phyloP scores from a whole-genome alignment of 2,329 filamentous ascomycete genomes.

The Monilinia polystroma region DNA sequence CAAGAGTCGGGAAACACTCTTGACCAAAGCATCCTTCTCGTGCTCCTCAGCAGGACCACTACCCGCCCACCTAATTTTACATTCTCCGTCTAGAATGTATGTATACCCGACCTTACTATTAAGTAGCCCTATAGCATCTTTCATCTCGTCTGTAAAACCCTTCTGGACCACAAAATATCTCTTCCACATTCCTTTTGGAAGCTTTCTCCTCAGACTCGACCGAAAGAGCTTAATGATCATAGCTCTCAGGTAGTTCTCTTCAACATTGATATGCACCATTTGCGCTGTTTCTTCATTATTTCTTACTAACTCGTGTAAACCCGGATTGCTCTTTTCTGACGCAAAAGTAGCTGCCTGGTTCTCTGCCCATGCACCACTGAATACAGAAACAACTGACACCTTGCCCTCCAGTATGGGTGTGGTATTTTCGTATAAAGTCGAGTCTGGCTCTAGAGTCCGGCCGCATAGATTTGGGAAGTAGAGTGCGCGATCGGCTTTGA shows the following conservation, averaged over 20 bases:
- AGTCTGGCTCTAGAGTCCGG: slow-evolving; percentile 64
- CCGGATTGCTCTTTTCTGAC: slow-evolving; percentile 63
- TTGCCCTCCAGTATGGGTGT: slow-evolving; percentile 72
- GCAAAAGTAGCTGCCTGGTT: slow-evolving; percentile 74
- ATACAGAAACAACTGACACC: slow-evolving; percentile 76
- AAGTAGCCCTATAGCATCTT: slow-evolving; percentile 65
- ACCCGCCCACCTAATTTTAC: slow-evolving; percentile 91
- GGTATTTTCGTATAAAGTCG: slow-evolving; percentile 57
- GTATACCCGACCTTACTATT: slow-evolving; percentile 87
- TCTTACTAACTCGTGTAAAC: slow-evolving; percentile 61
- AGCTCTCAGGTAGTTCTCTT: slow-evolving; percentile 72
- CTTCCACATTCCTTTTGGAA: slow-evolving; percentile 54
- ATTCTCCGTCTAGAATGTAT: slow-evolving; percentile 83
- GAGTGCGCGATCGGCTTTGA: slow-evolving; percentile 76
- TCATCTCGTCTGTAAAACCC: slow-evolving; percentile 59
- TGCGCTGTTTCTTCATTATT: slow-evolving; percentile 60
- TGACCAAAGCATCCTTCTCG: slow-evolving; percentile 67
- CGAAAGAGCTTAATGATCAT: slow-evolving; percentile 58
- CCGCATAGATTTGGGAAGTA: slow-evolving; percentile 94
- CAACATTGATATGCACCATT: slow-evolving; percentile 81
- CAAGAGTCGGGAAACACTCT: slow-evolving; percentile 61
- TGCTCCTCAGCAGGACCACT: slow-evolving; percentile 66
- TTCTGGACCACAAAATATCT: slow-evolving; percentile 61
- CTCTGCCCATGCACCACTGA: slow-evolving; percentile 83
- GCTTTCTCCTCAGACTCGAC: slow-evolving; percentile 50